Base-by-base conservation (phyloP, 139 green algal genomes). In the Asterochloris sp. region DNA sequence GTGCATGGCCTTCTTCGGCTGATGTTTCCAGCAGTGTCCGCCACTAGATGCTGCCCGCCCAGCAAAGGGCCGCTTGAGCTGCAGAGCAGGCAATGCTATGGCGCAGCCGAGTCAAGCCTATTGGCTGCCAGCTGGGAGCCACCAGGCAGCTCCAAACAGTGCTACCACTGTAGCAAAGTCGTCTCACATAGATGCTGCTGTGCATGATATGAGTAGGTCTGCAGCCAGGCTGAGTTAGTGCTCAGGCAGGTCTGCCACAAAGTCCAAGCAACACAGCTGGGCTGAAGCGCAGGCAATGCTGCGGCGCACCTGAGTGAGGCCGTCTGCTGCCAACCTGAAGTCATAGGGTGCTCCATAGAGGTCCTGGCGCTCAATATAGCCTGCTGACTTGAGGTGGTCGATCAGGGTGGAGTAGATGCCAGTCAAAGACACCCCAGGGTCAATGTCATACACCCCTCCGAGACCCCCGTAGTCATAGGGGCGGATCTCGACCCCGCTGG, bases 311-410 rank as follows among this genome's bases (percentile, higher is more conserved):
- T 83, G 79, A 14, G 60, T 61, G 11, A 90, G 81, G 0, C 83
- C 86, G 28, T 90, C 86, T 62, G 71, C 86, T 24, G 83, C 83
- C 60, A 90, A 67, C n/a, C 86, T 73, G 66, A 85, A 90, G 69
- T 90, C 86, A 66, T 88, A 90, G 23, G 86, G 86, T 0, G 86
- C 86, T 10, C 83, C 86, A 82, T 85, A 90, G 2, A 90, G 78
- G n/a, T 84, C 81, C 73, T 84, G 13, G 12, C 74, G n/a, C 74
- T 82, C 83, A 13, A 23, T 78, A 67, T 90, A 90, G 4, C 86
- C 86, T 12, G 29, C 74, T 11, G 82, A 26, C 13, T 74, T 64
- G 15, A 90, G 81, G 1, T 61, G 78, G 16, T 84, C 29, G 1
- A 87, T 83, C 15, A 86, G 74, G 2, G 29, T 21, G 12, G 75